phyloP scores from a whole-genome alignment of 495 filamentous ascomycete genomes.

The Chlorociboria aeruginascens region DNA sequence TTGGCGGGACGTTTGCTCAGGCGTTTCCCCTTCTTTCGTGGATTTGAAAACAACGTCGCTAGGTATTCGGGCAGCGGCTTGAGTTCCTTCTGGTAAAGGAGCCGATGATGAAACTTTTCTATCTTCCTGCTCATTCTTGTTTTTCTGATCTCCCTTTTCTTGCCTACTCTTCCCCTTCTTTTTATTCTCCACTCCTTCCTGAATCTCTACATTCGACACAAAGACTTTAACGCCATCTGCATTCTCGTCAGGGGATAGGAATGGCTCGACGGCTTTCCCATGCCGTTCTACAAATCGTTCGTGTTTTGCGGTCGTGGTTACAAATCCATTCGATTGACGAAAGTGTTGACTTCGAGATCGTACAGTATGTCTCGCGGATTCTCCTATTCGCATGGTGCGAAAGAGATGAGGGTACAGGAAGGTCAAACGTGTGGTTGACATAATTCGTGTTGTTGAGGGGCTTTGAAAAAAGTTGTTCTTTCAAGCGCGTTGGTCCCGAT shows the following conservation, averaged over 20 bases:
- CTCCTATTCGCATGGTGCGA: conserved; percentile 17
- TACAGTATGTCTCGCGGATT: conserved; percentile 5
- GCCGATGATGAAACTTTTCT: conserved; percentile 6
- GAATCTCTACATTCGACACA: neutral
- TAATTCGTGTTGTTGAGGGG: conserved; percentile 23
- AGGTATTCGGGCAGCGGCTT: conserved; percentile 11
- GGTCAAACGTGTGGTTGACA: conserved; percentile 56
- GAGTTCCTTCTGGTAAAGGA: conserved; percentile 15
- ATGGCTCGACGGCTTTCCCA: conserved; percentile 54
- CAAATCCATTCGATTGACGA: conserved; percentile 18
- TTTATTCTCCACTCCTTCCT: neutral
- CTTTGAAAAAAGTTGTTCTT: conserved; percentile 6
- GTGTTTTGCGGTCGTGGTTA: conserved; percentile 17
- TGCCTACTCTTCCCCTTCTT: neutral
- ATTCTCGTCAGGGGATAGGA: conserved; percentile 17
- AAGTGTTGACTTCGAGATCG: conserved; percentile 11
- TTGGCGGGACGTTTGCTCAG: conserved; percentile 9
- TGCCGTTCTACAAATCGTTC: conserved; percentile 36
- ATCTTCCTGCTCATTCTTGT: neutral
- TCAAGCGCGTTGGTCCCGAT: neutral
- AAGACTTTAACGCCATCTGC: conserved; percentile 16
- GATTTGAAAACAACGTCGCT: conserved; percentile 3
- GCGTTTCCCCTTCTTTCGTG: conserved; percentile 2
- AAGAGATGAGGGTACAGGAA: conserved; percentile 69
- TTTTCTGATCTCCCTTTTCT: neutral